These are phyloP conservation scores for Phytophthora ramorum DNA, from an alignment of 352 stramenopile genomes.

Conservation along the genomic window DNA sequence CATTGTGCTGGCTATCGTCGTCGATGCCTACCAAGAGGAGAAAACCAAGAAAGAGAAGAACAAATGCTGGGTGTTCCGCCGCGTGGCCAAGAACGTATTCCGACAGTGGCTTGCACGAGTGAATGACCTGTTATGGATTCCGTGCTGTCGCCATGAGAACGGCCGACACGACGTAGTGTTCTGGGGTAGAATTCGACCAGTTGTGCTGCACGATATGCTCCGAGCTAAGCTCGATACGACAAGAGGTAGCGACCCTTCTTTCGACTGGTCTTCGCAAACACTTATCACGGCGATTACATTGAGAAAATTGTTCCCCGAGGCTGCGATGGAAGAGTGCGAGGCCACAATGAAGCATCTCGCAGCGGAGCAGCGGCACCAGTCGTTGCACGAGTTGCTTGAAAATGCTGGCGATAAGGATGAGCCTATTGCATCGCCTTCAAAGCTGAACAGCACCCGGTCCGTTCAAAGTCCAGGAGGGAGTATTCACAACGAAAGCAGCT, in stretches of 20 bases:
- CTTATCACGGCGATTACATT: constrained; percentile 21
- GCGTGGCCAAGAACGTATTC: constrained; percentile 35
- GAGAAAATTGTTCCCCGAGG: constrained; percentile 27
- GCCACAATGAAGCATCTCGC: constrained; percentile 32
- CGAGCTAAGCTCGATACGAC: constrained; percentile 9
- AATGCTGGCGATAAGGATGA: not conserved
- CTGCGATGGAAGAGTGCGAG: constrained; percentile 19
- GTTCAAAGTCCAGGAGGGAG: constrained; percentile 13
- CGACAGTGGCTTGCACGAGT: constrained; percentile 28
- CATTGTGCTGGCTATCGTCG: constrained; percentile 79
- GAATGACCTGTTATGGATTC: constrained; percentile 27
- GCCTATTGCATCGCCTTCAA: not conserved
- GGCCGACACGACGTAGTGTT: constrained; percentile 23
- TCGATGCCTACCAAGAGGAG: constrained; percentile 62
- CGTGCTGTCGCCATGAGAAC: constrained; percentile 13
- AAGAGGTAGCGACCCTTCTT: not conserved
- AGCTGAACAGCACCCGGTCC: constrained; percentile 1
- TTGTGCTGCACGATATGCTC: constrained; percentile 25
- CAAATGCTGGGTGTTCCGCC: constrained; percentile 39
- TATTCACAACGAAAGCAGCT: not conserved
- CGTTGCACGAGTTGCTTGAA: constrained; percentile 14
- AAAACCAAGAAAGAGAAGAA: constrained; percentile 40
- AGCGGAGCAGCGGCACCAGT: constrained; percentile 15
- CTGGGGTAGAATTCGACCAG: constrained; percentile 32
- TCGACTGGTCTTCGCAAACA: constrained; percentile 24